Conservation (phyloP, 495 filamentous ascomycete species). For the Friedmanniomyces simplex region DNA sequence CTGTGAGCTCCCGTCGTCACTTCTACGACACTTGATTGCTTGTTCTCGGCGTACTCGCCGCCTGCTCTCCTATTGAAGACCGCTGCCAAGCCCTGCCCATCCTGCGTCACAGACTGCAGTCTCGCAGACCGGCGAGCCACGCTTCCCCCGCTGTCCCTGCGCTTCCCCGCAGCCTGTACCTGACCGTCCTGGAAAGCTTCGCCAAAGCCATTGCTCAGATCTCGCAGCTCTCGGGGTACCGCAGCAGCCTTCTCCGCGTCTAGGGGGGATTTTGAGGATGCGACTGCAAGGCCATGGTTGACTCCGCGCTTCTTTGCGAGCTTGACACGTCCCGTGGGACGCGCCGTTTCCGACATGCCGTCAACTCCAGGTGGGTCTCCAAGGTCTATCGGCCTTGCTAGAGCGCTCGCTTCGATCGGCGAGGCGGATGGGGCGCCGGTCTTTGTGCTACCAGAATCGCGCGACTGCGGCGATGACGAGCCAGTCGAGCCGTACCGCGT, state of each 20-base stretch:
- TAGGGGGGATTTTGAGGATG: background rate
- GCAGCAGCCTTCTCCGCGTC: background rate
- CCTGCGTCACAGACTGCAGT: background rate
- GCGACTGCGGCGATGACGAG: background rate
- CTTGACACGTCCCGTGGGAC: background rate
- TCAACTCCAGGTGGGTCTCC: background rate
- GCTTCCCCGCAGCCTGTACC: background rate
- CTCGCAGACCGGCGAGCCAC: background rate
- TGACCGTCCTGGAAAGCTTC: conserved; percentile 3
- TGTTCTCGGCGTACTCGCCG: too few relatives aligned
- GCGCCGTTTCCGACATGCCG: background rate
- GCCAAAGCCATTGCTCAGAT: background rate
- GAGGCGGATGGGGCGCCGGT: background rate
- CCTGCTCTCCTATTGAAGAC: too few relatives aligned
- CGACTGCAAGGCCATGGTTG: background rate
- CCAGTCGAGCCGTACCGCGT: background rate
- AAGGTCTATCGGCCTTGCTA: background rate
- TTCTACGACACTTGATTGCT: too few relatives aligned
- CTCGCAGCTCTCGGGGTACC: background rate
- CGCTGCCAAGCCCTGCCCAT: too few relatives aligned
- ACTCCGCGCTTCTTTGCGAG: background rate
- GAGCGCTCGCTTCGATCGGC: background rate
- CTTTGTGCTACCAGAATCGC: background rate
- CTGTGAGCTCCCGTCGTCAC: too few relatives aligned
- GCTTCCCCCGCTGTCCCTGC: background rate